Base-by-base conservation (phyloP, 2,329 filamentous ascomycete species). In the Lachnum nothofagi region DNA sequence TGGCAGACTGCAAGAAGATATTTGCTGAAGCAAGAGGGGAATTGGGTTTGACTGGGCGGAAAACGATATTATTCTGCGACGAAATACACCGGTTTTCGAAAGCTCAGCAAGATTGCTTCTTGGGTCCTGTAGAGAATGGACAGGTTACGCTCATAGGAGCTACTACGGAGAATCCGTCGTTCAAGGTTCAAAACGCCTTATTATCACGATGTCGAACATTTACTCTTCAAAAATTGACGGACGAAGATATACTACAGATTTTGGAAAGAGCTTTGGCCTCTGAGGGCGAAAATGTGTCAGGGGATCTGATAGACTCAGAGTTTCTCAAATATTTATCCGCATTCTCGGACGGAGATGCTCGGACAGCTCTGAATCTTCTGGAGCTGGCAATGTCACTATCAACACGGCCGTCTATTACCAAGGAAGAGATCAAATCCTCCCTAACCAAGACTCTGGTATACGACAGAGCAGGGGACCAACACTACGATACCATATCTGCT, bases 21-120 rank as follows among this genome's bases (percentile, higher is more conserved):
- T 96, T 97, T 62, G 73, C 76, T 19, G 90, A 96, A 58, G 91
- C 93, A 0, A 82, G 80, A 51, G 87, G 83, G 61, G 93, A 97
- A 65, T 70, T 90, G 40, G 72, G 75, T 1, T 72, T 97, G 44
- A 94, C 89, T 0, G 91, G 91, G 1, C 79, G 90, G 53, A 91
- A 88, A 70, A 97, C 93, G 0, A 95, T 98, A 55, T 82, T 98
- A 55, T 98, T 98, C 67, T 96, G 91, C 70, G 93, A 98, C 70
- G 93, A 97, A 47, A 67, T 66, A 35, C 66, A 67, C 54, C 76
- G 91, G 23, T 63, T 65, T 51, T 58, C 60, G 59, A 96, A 95
- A 69, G 78, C 83, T 0, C 93, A 97, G 66, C 93, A 98, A 65
- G 93, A 97, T 68, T 86, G 96, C 1, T 97, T 97, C 60, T 74